phyloP scores from a whole-genome alignment of 2,329 filamentous ascomycete species.

The Penicillium sp. region DNA sequence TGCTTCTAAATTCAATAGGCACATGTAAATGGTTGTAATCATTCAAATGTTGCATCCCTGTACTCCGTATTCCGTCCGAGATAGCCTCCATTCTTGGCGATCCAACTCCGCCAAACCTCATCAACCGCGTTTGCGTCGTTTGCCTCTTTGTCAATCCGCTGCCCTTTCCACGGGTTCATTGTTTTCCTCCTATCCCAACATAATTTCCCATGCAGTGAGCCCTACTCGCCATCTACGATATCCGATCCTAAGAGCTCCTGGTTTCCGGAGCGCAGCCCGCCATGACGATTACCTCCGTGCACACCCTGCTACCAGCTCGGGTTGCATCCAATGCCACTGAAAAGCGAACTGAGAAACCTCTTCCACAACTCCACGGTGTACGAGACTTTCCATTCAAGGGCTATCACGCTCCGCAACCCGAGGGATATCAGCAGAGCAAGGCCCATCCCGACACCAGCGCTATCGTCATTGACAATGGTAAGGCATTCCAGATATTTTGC shows the following conservation, averaged over 20 bases:
- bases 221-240: constrained; percentile 6
- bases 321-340: constrained; percentile 42
- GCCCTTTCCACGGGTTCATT: background rate
- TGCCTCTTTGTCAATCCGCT: background rate
- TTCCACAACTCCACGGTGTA: constrained; percentile 53
- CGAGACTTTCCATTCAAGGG: constrained; percentile 62
- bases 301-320: constrained; percentile 37
- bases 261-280: constrained; percentile 24
- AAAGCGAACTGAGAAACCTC: constrained; percentile 53
- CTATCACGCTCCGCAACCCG: constrained; percentile 56
- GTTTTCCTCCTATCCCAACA: background rate
- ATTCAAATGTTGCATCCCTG: background rate
- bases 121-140: constrained; percentile 7
- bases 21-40: background rate
- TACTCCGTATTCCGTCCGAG: background rate
- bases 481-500: background rate
- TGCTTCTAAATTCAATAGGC: background rate
- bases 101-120: constrained; percentile 11
- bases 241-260: constrained; percentile 17
- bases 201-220: constrained; percentile 16
- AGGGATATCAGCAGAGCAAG: constrained; percentile 69
- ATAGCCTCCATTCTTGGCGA: constrained; percentile 14
- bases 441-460: constrained; percentile 61
- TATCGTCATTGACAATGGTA: constrained; percentile 98
- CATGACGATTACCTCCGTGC: constrained; percentile 46